phyloP scores from a whole-genome alignment of 257 asterid genomes.

The Catharanthus roseus region DNA sequence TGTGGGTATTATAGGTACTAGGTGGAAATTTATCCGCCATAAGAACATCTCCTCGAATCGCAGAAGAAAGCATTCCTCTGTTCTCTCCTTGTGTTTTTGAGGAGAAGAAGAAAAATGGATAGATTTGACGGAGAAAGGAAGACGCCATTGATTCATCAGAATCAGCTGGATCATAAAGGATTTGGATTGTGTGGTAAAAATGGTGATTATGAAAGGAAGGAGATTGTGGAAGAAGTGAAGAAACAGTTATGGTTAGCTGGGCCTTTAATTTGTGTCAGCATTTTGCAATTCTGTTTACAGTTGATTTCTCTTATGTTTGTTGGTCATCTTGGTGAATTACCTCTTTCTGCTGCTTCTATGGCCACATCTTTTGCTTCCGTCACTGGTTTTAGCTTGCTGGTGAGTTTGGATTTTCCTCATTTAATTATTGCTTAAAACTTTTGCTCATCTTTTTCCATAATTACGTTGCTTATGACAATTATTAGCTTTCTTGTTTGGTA shows the following conservation, averaged over 20 bases:
- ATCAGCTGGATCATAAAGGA: background rate
- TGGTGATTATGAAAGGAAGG: constrained; percentile 20
- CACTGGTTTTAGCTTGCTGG: constrained; percentile 81
- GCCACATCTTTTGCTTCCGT: constrained; percentile 83
- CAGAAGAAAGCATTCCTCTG: background rate
- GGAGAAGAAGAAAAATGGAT: background rate
- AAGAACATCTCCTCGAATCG: background rate
- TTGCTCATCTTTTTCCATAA: too few species aligned
- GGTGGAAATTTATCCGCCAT: background rate
- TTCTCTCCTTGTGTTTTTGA: background rate
- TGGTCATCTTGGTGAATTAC: constrained; percentile 71
- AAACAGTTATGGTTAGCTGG: constrained; percentile 81
- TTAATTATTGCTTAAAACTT: too few species aligned
- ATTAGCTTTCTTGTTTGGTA: too few species aligned
- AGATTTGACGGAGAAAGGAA: background rate
- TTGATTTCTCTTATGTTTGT: constrained; percentile 78
- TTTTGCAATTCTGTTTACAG: constrained; percentile 61
- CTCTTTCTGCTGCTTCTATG: constrained; percentile 78
- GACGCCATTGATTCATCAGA: constrained; percentile 3
- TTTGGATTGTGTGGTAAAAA: background rate
- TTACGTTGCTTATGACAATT: too few species aligned
- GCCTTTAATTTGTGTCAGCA: constrained; percentile 50
- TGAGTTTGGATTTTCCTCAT: constrained; percentile 10
- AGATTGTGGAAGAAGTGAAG: constrained; percentile 49
- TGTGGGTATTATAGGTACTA: background rate